Evolutionary conservation across 1,139 yeast genomes (phyloP).

Genomic region (Geotrichum cucujoidarum): DNA sequence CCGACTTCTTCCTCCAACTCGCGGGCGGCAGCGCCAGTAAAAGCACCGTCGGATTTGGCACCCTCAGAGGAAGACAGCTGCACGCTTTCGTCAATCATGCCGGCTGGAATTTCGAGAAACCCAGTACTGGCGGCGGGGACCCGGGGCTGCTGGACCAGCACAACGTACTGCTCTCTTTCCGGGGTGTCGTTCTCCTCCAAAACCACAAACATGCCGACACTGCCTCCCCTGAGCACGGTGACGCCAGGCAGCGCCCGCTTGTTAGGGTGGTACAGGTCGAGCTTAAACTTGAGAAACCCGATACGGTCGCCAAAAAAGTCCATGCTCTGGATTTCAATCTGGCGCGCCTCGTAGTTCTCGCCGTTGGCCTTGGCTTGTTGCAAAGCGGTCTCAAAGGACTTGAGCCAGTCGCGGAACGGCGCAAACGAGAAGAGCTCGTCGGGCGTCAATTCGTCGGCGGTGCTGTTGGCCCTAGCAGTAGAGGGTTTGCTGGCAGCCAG

Average conservation of each 20-base stretch:
- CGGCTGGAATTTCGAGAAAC: conserved; percentile 29
- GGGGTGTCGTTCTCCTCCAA: conserved; percentile 17
- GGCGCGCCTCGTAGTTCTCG: conserved; percentile 1
- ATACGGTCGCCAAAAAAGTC: conserved; percentile 25
- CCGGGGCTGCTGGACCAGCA: conserved; percentile 28
- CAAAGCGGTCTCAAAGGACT: conserved; percentile 12
- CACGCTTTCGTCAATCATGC: conserved; percentile 26
- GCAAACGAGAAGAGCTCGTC: conserved; percentile 6
- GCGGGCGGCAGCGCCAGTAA: background rate
- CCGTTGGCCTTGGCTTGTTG: background rate
- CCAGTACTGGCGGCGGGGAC: conserved; percentile 25
- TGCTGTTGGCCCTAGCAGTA: no score
- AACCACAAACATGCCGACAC: conserved; percentile 28
- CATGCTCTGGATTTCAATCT: conserved; percentile 26
- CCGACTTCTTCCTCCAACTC: conserved; percentile 28
- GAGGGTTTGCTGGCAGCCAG: background rate
- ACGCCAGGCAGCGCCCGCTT: conserved; percentile 27
- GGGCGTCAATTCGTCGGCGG: background rate
- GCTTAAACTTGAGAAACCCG: conserved; percentile 28
- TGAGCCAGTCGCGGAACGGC: conserved; percentile 26
- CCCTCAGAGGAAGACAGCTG: conserved; percentile 20
- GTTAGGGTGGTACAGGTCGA: conserved; percentile 24
- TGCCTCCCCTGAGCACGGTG: conserved; percentile 27
- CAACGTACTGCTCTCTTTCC: conserved; percentile 14
- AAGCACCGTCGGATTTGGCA: conserved; percentile 12